Evolutionary conservation across 768 basidiomycete species (phyloP), one percentile per base, ranked within the genome.

Genomic region (Sistotremastrum suecicum): DNA sequence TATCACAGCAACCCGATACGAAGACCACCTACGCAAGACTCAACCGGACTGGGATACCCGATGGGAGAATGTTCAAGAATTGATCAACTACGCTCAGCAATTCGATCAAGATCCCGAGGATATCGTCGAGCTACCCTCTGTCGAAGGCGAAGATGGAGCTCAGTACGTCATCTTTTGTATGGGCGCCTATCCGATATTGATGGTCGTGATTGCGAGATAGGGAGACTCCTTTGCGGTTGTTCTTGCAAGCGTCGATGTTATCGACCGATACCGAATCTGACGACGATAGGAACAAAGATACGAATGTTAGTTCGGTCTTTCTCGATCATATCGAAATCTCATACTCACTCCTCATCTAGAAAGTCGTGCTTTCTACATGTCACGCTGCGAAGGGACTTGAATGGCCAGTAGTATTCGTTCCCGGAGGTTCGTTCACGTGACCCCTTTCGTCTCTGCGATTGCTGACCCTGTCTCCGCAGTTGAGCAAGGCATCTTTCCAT

Each of bases 301-400:
- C 71, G 28, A 37, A 61, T 60, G 10, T 33, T 12, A 6, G 28
- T n/a, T 30, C 42, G 34, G 39, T 12, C 20, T 7, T 30, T 42
- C 42, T 32, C 30, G 41, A 39, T 12, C 44, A 34, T 9, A 31
- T 42, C 5, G 3, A n/a, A 39, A 12, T 47, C 39, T 38, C 32
- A 30, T 11, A 7, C 12, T 44, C 12, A 44, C 34, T 46, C 20
- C 20, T 37, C 10, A 44, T 33, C 20, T 49, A 86, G 82, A 85
- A 81, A 71, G 86, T 91, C 5, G 82, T 79, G 1, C 76, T 91
- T 39, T 71, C 81, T 2, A 92, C 89, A 0, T 87, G 88, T 45
- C 89, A 94, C 63, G 76, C 86, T 34, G 87, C 88, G 0, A 94
- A 94, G 59, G 88, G 89, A 0, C 65, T 91, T 5, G 89, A 94